Base-by-base conservation (phyloP, 129 eudicot species). In the Flaveria brownii region DNA sequence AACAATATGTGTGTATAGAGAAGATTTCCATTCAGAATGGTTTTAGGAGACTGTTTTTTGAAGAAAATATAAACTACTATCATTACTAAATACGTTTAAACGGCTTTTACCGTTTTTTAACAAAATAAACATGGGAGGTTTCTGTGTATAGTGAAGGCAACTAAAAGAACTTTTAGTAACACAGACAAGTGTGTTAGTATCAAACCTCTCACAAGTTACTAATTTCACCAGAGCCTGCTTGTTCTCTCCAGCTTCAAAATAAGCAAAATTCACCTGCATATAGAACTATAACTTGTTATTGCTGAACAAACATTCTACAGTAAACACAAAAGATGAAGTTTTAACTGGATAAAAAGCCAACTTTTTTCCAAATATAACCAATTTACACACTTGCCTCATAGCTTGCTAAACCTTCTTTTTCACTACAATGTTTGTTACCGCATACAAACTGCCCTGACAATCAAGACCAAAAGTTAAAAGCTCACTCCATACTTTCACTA, bases 401-500 rank as follows among this genome's bases (percentile, higher is more conserved):
- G 82, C 98, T 94, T 77, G 98, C 84, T 62, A 94, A 64, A 52
- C 91, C 96, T 81, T 84, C 92, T 83, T 76, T 82, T 74, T 83
- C 90, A 77, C 76, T 84, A 82, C 98, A 94, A 80, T 91, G 97
- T 85, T 94, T 94, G 84, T 94, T 94, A 73, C 98, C 98, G 67
- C 98, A 94, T 74, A 83, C 82, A 77, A 94, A 94, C 93, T 94
- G 97, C 83, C 98, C 98, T 93, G 91, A 85, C 90, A 90, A 77
- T 47, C 66, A 85, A 84, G 55, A 63, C 51, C 71, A 50, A 26
- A 72, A 72, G 41, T 82, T 63, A 81, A 81, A 45, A 52, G 60
- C 62, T 13, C 39, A 1, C 45, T 56, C 64, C 36, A 45, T 50
- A 80, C 65, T 78, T 67, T n/a, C 39, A 49, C 42, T 67, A 25